Evolutionary conservation across 1,284 basidiomycete genomes (phyloP).

Genomic region (Bjerkandera adusta): DNA sequence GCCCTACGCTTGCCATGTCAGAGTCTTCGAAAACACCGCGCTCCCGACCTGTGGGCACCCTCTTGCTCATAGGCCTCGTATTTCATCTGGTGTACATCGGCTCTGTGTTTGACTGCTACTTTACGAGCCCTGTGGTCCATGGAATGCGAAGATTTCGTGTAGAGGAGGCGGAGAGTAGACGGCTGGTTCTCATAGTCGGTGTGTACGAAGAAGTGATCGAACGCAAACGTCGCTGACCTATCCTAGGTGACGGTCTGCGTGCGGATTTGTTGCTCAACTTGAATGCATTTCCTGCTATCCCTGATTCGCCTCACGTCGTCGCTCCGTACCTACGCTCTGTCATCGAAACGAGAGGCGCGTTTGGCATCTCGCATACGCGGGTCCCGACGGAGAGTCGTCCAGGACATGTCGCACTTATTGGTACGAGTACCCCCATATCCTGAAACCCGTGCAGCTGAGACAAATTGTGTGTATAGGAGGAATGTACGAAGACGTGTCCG

Average conservation of each 20-base stretch:
- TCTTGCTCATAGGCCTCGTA: conserved; percentile 65
- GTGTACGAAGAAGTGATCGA: too few relatives aligned
- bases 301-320: conserved; percentile 55
- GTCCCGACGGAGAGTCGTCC: conserved; percentile 90
- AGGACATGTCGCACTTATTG: conserved; percentile 89
- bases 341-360: conserved; percentile 67
- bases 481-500: conserved; percentile 93
- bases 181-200: conserved; percentile 83
- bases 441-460: not conserved
- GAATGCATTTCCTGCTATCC: conserved; percentile 55
- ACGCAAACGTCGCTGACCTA: conserved; percentile 1
- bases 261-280: conserved; percentile 78
- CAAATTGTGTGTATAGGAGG: conserved; percentile 45
- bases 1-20: too few relatives aligned
- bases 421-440: conserved; percentile 34
- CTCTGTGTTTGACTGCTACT: conserved; percentile 89
- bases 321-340: conserved; percentile 78
- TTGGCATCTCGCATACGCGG: conserved; percentile 83
- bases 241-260: conserved; percentile 75
- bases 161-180: conserved; percentile 53
- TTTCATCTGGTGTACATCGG: conserved; percentile 76
- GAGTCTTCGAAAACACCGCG: too few relatives aligned
- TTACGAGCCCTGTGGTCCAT: conserved; percentile 76
- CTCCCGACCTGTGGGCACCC: conserved; percentile 18
- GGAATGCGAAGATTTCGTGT: conserved; percentile 62